Base-by-base conservation (phyloP, 768 basidiomycete genomes). In the Candolleomyces aberdarensis region DNA sequence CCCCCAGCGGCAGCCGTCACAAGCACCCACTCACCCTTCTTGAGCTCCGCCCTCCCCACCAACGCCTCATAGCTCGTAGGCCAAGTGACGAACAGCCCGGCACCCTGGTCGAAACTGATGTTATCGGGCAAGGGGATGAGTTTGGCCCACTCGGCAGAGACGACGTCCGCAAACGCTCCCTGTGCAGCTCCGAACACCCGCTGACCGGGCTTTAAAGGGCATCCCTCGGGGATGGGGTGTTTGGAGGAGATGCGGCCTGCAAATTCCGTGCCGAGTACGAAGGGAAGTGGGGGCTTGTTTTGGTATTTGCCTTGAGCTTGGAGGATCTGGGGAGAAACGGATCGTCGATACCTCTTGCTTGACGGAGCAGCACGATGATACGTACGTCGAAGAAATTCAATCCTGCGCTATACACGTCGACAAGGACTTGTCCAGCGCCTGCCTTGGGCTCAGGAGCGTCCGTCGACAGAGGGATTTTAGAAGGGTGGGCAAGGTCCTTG, bases 1-100 rank as follows among this genome's bases (percentile, higher is more conserved):
- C 95, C 96, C 3, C 96, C 96, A 1, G 96, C 96, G n/a, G 92
- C 92, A 7, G 95, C 96, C 54, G 94, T 93, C 4, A 98, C 88
- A 3, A 99, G 85, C 3, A 97, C 85, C 85, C 89, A 94, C 75
- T 98, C 96, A 20, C 91, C 94, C 57, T 85, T 74, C 69, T 94
- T 86, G 46, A 95, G 74, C 50, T 91, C 77, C 13, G 93, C 96
- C 55, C 95, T 80, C 11, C 90, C 91, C 0, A 94, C 90, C 14
- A 99, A 77, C 0, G 88, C 97, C 69, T 96, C 95, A 66, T 97
- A 98, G 63, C 88, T 90, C 6, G 96, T 98, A 0, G 94, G 92
- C 85, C 91, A 94, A 8, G 94, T 96, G n/a, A 98, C 75, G 65
- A 74, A 91, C 54, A 97, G 70, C 3, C 92, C 88, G 62, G 94